Conservation (phyloP, 179 eudicot species). For the Camellia oleifera region DNA sequence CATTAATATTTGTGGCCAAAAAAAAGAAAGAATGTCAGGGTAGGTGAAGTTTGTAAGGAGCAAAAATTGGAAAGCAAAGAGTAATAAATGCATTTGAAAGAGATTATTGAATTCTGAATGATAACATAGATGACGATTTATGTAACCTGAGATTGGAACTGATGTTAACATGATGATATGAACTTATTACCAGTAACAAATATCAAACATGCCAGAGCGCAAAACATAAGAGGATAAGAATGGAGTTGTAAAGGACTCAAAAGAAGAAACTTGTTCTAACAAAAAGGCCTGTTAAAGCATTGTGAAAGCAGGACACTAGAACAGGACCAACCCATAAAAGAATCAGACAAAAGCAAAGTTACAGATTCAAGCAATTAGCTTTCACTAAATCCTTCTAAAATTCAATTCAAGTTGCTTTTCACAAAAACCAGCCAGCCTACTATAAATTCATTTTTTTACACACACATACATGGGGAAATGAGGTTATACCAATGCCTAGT, state of each 20-base stretch:
- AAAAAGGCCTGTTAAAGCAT: neutral
- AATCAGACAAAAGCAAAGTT: neutral
- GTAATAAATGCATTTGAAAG: neutral
- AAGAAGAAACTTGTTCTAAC: neutral
- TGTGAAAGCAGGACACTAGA: neutral
- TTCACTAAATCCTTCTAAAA: neutral
- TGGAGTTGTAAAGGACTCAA: neutral
- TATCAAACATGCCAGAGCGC: neutral
- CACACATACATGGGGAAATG: neutral
- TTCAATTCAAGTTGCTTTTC: neutral
- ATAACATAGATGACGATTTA: neutral
- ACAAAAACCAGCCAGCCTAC: neutral
- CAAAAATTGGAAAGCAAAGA: conserved; percentile 1
- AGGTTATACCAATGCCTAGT: neutral
- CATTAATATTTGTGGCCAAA: neutral
- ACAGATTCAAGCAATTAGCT: neutral
- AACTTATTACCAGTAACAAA: neutral
- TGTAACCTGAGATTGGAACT: neutral
- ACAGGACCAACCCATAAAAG: neutral
- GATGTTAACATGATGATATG: neutral
- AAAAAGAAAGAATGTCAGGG: neutral
- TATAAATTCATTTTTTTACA: neutral
- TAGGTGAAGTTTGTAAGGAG: neutral
- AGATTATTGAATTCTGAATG: neutral
- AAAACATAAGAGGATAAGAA: neutral